Base-by-base conservation (phyloP, 2,329 filamentous ascomycete genomes). In the Ophiostoma sp. region DNA sequence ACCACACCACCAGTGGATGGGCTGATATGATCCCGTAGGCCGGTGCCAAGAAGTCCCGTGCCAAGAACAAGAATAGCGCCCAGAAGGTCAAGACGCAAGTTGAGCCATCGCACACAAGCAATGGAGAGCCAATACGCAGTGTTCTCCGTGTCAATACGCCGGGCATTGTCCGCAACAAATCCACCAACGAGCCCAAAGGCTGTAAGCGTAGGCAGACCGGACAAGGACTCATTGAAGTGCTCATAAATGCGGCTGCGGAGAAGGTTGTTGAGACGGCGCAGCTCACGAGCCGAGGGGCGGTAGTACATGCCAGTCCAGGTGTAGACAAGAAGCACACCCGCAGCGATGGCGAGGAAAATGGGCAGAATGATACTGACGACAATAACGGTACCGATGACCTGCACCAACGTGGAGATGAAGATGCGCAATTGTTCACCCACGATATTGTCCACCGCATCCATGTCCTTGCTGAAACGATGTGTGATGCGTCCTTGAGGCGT, bases 381-480 rank as follows among this genome's bases (percentile, higher is more conserved):
- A 17, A 92, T 87, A 33, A 98, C 89, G 15, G 97, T 98, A 73
- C 97, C 95, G 57, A 96, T 80, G 59, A 98, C 87, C 45, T 85
- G 88, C 75, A 91, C 82, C 1, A 84, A 85, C 77, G 88, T 91
- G 22, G 85, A 86, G 81, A 91, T 87, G 70, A 91, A 87, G 70
- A 89, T 88, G 76, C 98, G 94, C 31, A 95, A 95, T 57, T 97
- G 91, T 4, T 95, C 93, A 0, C 95, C 94, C 72, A 98, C 93
- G 80, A 98, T 95, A 80, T 98, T 95, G 77, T 99, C 96, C 31
- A 99, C 88, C 15, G 94, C 91, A 81, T 98, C 95, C 19, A 99
- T 88, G 81, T 99, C 96, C 82, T 98, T 98, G 80, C 95, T 98
- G 83, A 99, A 98, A 28, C 96, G 90, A 82, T 99, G 98, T 91